Evolutionary conservation across 352 stramenopile genomes (phyloP).

Genomic region (Phytopythium mirpurense): DNA sequence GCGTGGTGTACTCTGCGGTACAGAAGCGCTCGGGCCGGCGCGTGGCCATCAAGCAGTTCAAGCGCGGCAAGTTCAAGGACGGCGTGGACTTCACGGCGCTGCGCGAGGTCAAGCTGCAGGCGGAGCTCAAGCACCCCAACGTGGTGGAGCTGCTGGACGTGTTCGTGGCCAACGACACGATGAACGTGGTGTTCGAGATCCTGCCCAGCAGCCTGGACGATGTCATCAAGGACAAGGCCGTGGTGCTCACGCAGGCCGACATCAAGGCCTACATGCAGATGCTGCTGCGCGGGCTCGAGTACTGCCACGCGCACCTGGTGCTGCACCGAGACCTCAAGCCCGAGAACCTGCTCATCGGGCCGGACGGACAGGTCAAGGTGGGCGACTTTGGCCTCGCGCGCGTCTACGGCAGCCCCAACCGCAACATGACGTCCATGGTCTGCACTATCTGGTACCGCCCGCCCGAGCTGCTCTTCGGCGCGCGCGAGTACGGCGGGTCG

Average conservation of each 20-base stretch:
- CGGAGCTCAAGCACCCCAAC: conserved; percentile 83
- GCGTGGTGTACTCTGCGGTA: conserved; percentile 77
- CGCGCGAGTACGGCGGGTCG: conserved; percentile 74
- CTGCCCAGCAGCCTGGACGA: conserved; percentile 85
- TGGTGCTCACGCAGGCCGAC: conserved; percentile 77
- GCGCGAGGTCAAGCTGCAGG: conserved; percentile 87
- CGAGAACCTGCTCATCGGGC: conserved; percentile 82
- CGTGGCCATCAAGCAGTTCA: conserved; percentile 88
- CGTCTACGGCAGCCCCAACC: conserved; percentile 81
- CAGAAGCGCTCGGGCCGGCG: conserved; percentile 65
- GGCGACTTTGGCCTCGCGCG: conserved; percentile 85
- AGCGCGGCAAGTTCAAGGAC: conserved; percentile 87
- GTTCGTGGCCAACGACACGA: conserved; percentile 84
- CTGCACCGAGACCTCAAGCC: conserved; percentile 86
- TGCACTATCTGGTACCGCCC: conserved; percentile 88
- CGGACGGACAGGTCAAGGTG: conserved; percentile 80
- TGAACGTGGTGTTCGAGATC: conserved; percentile 89
- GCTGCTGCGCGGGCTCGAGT: conserved; percentile 68
- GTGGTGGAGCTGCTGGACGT: conserved; percentile 85
- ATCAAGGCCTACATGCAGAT: conserved; percentile 90
- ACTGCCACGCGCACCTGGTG: conserved; percentile 81
- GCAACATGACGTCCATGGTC: conserved; percentile 88
- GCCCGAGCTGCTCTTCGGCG: conserved; percentile 85
- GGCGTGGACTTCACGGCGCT: conserved; percentile 86
- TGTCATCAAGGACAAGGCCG: conserved; percentile 86